Conservation (phyloP, 768 basidiomycete species). For the Phallus indusiatus region DNA sequence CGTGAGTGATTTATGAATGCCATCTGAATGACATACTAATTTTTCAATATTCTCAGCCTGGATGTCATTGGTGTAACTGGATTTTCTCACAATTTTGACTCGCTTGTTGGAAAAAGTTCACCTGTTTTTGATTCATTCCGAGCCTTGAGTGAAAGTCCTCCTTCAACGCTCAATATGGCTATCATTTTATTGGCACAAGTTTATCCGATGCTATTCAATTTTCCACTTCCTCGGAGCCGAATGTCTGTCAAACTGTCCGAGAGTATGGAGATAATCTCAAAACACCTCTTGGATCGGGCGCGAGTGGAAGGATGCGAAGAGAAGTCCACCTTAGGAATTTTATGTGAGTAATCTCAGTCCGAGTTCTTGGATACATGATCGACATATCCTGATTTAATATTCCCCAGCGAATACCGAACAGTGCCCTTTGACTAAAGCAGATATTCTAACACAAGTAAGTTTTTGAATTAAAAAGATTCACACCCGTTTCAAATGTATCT, state of each 20-base stretch:
- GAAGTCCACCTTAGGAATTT: no score
- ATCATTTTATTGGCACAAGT: constrained; percentile 50
- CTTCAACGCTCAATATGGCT: constrained; percentile 48
- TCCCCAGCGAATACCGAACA: neutral
- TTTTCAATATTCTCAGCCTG: constrained; percentile 15
- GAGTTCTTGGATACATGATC: no score
- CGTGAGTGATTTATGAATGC: neutral
- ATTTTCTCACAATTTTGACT: constrained; percentile 48
- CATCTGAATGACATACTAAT: no score
- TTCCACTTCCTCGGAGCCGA: constrained; percentile 47
- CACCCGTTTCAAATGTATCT: neutral
- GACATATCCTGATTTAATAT: no score
- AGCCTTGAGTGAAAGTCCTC: constrained; percentile 32
- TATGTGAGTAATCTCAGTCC: no score
- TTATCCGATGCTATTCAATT: constrained; percentile 42
- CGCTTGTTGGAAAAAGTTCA: constrained; percentile 38
- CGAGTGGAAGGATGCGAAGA: constrained; percentile 21
- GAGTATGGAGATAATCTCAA: constrained; percentile 44
- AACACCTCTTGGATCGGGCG: constrained; percentile 31
- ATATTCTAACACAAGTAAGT: neutral
- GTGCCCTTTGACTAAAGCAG: neutral
- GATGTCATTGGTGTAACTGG: constrained; percentile 52
- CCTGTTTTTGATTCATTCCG: constrained; percentile 43
- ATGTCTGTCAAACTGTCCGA: constrained; percentile 45
- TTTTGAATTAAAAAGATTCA: neutral